Evolutionary conservation across 2,329 filamentous ascomycete genomes (phyloP), one percentile per base, ranked within the genome.

Genomic region (Alternaria arbusti): DNA sequence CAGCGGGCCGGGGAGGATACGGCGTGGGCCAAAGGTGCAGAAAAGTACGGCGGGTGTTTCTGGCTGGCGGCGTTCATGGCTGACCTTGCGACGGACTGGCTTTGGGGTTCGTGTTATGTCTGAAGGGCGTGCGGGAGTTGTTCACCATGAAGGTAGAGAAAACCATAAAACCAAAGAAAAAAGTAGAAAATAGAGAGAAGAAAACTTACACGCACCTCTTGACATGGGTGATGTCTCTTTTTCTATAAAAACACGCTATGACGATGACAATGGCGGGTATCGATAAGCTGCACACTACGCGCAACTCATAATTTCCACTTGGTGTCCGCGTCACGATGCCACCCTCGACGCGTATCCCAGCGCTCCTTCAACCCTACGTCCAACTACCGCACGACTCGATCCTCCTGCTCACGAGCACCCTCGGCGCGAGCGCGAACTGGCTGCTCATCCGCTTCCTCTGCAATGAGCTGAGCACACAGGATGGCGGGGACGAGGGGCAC

Each of bases 361-460:
- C 87, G 59, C 85, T 90, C 3, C 83, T 93, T 13, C 86, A 91
- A 71, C 85, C 89, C 7, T 90, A 90, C 77, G 83, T 91, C 54
- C 73, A 80, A 50, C 83, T 89, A 1, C 88, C 88, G 6, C 81
- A 88, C 68, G 81, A 85, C 15, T 87, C 88, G 36, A 85, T 93
- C 43, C 82, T 88, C 20, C 84, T 94, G 12, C 80, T 94, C 57
- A 93, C 91, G 15, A 87, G 87, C 65, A 89, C 93, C 28, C 84
- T 80, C 74, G 85, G 81, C 58, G 82, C 82, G 50, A 83, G 77
- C 57, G 78, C 80, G 20, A 87, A 86, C 70, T 90, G 88, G 88
- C 81, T 89, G 22, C 74, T 85, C 0, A 70, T 87, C 11, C 82
- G 87, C 32, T 85, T 84, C 59, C 74, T 87, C 25, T 82, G 83